Conservation (phyloP, 148 eudicot species). For the Chenopodium album region DNA sequence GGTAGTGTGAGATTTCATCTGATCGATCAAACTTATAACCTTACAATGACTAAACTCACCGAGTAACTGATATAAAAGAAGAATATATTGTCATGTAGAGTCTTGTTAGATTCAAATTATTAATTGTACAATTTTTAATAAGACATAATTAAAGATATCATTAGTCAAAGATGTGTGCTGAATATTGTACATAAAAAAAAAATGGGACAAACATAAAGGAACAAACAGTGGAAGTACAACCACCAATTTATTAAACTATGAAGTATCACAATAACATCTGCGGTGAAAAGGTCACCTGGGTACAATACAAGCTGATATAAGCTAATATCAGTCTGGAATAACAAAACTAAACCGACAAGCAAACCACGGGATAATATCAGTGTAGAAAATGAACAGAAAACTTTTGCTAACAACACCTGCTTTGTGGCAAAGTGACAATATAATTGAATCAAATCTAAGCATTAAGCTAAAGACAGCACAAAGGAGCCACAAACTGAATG, state of each 20-base stretch:
- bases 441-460: neutral
- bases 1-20: neutral
- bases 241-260: neutral
- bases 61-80: no score
- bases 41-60: no score
- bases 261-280: neutral
- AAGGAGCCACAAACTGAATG: neutral
- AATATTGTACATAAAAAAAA: no score
- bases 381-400: neutral
- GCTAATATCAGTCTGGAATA: neutral
- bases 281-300: neutral
- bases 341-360: neutral
- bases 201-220: no score
- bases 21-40: no score
- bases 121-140: no score
- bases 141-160: no score
- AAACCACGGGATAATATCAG: neutral
- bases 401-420: neutral
- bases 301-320: no score
- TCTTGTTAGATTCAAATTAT: no score
- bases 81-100: no score
- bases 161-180: no score
- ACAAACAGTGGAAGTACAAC: neutral
- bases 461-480: neutral
- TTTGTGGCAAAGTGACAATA: neutral